phyloP scores from a whole-genome alignment of 352 stramenopile species.

The Pythium graminicola region DNA sequence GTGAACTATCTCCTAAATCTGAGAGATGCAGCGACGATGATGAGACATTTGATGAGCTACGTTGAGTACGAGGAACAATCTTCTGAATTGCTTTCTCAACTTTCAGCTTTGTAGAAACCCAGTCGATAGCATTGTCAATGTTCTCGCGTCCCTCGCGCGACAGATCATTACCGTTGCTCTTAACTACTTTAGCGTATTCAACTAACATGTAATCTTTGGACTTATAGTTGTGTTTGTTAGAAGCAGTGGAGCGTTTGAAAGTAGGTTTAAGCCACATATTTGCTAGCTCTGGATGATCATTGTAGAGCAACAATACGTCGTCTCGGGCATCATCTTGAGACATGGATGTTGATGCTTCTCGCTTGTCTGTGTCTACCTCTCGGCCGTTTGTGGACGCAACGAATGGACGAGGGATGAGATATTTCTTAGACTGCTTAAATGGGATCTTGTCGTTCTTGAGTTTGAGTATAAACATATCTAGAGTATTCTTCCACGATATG shows the following conservation, averaged over 20 bases:
- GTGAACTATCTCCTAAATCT: background rate
- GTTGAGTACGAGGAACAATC: constrained; percentile 1
- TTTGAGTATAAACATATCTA: background rate
- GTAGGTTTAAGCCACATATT: background rate
- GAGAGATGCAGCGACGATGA: constrained; percentile 7
- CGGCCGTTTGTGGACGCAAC: background rate
- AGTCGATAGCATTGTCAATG: constrained; percentile 1
- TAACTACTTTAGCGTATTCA: constrained; percentile 9
- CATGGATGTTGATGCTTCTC: background rate
- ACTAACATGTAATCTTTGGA: background rate
- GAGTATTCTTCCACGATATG: constrained; percentile 4
- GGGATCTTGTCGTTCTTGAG: background rate
- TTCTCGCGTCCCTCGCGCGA: background rate
- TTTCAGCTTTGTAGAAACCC: constrained; percentile 1
- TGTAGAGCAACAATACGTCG: constrained; percentile 1
- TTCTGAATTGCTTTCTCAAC: background rate
- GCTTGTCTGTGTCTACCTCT: constrained; percentile 1
- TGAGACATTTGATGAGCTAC: background rate
- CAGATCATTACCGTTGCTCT: constrained; percentile 1
- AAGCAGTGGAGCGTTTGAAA: background rate
- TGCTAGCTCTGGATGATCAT: constrained; percentile 3
- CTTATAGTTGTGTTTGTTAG: background rate
- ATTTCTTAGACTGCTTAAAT: constrained; percentile 6
- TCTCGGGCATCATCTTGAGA: background rate
- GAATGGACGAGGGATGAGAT: constrained; percentile 1